Evolutionary conservation across 2,329 filamentous ascomycete species (phyloP).

Genomic region (Diplocarpon rosae): DNA sequence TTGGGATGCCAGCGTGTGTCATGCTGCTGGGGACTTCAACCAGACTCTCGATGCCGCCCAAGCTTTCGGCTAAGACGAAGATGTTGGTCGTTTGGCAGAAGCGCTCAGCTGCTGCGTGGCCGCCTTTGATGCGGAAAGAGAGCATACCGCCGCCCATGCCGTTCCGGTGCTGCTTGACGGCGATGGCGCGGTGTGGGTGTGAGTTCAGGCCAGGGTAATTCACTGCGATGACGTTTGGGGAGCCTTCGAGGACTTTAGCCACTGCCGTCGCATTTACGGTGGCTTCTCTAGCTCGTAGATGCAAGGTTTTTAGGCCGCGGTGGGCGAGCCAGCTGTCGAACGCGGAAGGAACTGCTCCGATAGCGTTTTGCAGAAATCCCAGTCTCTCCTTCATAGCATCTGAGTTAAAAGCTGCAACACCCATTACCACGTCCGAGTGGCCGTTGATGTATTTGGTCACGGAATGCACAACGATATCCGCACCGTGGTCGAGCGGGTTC

Average conservation of each 20-base stretch:
- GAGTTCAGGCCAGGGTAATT: conserved; percentile 91
- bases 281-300: conserved; percentile 81
- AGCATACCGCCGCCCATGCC: conserved; percentile 97
- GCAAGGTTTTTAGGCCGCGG: conserved; percentile 90
- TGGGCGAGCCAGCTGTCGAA: conserved; percentile 99
- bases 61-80: conserved; percentile 85
- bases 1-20: conserved; percentile 94
- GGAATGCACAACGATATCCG: conserved; percentile 92
- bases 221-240: conserved; percentile 73
- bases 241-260: conserved; percentile 65
- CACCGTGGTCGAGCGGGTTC: conserved; percentile 88
- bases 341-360: conserved; percentile 84
- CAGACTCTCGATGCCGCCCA: conserved; percentile 86
- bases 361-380: conserved; percentile 91
- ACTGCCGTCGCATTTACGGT: conserved; percentile 70
- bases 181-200: conserved; percentile 77
- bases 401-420: conserved; percentile 88
- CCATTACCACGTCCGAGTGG: conserved; percentile 95
- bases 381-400: conserved; percentile 66
- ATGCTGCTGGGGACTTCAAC: conserved; percentile 89
- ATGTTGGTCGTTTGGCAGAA: conserved; percentile 87
- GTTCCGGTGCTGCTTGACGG: conserved; percentile 81
- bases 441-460: conserved; percentile 99
- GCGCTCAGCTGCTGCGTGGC: conserved; percentile 71
- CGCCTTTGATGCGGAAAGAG: conserved; percentile 85